These are phyloP conservation scores for Panicum hallii DNA, from an alignment of 202 grass and related monocot genomes.

Conservation along the genomic window DNA sequence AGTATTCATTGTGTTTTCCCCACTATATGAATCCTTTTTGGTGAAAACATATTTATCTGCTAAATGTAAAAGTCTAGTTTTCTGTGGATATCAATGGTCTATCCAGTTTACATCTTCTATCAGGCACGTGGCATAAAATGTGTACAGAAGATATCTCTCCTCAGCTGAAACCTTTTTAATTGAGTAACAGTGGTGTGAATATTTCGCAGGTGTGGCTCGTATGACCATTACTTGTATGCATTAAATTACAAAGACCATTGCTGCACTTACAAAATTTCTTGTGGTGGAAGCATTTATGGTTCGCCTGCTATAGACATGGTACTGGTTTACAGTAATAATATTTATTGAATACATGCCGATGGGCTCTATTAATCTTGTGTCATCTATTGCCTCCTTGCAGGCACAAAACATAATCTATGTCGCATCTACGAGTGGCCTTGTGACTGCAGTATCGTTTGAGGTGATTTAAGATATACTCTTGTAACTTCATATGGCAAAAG, in stretches of 20 bases:
- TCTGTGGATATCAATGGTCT: conserved; percentile 2
- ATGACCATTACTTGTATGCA: conserved; percentile 85
- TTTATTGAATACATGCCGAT: conserved; percentile 13
- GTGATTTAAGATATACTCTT: conserved; percentile 47
- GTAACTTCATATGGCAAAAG: conserved; percentile 4
- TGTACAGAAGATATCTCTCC: conserved; percentile 26
- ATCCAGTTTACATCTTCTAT: conserved; percentile 21
- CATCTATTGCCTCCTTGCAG: conserved; percentile 44
- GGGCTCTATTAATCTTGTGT: conserved; percentile 17
- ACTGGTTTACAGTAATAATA: conserved; percentile 10
- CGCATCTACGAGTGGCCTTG: conserved; percentile 81
- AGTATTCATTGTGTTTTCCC: background rate
- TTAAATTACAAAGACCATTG: conserved; percentile 76
- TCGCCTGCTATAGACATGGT: conserved; percentile 78
- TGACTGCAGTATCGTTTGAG: conserved; percentile 78
- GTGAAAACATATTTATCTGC: conserved; percentile 16
- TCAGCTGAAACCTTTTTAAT: conserved; percentile 9
- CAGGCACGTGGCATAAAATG: background rate
- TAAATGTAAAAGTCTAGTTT: background rate
- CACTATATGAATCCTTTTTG: background rate
- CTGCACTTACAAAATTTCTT: conserved; percentile 79
- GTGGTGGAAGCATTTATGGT: conserved; percentile 97
- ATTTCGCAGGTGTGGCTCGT: conserved; percentile 84
- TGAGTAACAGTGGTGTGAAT: background rate
- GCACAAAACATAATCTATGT: conserved; percentile 67